These are phyloP conservation scores for Trichosporon sp. DNA, from an alignment of 1,284 basidiomycete species.

Conservation along the genomic window DNA sequence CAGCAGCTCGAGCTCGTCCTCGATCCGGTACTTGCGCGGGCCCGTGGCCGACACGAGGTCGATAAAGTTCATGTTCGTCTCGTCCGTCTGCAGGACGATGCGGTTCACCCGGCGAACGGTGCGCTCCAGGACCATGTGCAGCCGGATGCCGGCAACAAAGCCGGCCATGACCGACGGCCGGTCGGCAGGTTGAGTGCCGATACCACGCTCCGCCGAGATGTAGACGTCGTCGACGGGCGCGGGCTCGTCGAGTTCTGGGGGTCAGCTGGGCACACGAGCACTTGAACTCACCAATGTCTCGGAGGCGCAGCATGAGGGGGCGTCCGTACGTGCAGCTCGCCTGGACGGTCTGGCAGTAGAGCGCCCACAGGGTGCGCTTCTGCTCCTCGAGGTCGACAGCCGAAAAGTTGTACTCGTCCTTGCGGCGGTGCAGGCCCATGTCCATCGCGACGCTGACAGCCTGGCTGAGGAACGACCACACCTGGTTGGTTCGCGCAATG, in stretches of 20 bases:
- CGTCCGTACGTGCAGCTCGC: constrained; percentile 36
- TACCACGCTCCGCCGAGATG: constrained; percentile 28
- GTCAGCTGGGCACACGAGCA: neutral
- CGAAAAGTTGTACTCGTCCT: constrained; percentile 31
- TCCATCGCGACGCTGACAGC: constrained; percentile 33
- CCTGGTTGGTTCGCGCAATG: constrained; percentile 26
- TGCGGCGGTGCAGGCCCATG: constrained; percentile 32
- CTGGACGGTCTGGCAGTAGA: constrained; percentile 35
- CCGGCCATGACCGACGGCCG: constrained; percentile 35
- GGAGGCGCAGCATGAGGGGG: constrained; percentile 28
- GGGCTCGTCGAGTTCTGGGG: constrained; percentile 26
- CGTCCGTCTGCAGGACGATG: constrained; percentile 15
- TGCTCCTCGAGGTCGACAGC: constrained; percentile 34
- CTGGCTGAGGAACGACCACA: constrained; percentile 31
- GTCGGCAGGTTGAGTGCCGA: constrained; percentile 31
- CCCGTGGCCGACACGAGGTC: constrained; percentile 20
- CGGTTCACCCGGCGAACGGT: constrained; percentile 29
- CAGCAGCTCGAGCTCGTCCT: constrained; percentile 30
- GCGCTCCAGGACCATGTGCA: constrained; percentile 35
- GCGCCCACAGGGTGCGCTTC: constrained; percentile 35
- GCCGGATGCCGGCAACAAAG: constrained; percentile 29
- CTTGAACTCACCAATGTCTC: constrained; percentile 23
- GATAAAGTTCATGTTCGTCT: constrained; percentile 15
- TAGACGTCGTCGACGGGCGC: constrained; percentile 33
- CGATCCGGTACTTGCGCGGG: constrained; percentile 15